Evolutionary conservation across 345 rosid species (phyloP), one percentile per base, ranked within the genome.

Genomic region (Lepidium didymum): DNA sequence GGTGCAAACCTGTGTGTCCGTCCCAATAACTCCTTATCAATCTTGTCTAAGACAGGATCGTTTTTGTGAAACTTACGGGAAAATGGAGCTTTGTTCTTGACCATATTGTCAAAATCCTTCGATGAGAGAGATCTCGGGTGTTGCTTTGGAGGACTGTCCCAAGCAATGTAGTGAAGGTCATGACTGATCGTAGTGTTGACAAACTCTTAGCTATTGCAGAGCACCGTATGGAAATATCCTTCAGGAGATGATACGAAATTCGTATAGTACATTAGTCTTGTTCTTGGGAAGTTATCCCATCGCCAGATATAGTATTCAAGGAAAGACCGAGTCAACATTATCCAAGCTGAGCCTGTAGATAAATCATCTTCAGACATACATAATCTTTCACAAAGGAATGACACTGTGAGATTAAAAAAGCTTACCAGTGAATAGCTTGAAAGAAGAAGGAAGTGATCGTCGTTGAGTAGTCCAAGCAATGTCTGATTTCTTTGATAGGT

Each of bases 141-240:
- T 79, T 92, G 98, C 85, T 89, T 89, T 2, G 98, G 98, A 55
- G 98, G 98, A 72, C 10, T 87, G 78, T 92, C 96, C 98, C 98
- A 92, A 12, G 96, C 96, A 75, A 92, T 92, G 83, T 82, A 92
- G 81, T 92, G 98, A 16, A 92, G 92, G 73, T 92, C 98, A 11
- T 89, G 95, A 61, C 96, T 67, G 7, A 89, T 80, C 5, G 92
- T 85, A 1, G 94, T 84, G 73, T 59, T 71, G 52, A 75, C 77
- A 73, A 84, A 92, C 68, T 84, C 84, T 33, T 83, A 85, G 11
- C 72, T 76, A 74, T 85, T 87, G 84, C 98, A 92, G 37, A 89
- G 81, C 57, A 92, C 87, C 7, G 98, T 92, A 70, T 92, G 96
- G 75, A 92, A 92, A 69, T 92, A 92, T n/a, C 98, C 98, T 85